These are phyloP conservation scores for Cyclocybe aegerita DNA, from an alignment of 768 basidiomycete genomes.

Conservation along the genomic window DNA sequence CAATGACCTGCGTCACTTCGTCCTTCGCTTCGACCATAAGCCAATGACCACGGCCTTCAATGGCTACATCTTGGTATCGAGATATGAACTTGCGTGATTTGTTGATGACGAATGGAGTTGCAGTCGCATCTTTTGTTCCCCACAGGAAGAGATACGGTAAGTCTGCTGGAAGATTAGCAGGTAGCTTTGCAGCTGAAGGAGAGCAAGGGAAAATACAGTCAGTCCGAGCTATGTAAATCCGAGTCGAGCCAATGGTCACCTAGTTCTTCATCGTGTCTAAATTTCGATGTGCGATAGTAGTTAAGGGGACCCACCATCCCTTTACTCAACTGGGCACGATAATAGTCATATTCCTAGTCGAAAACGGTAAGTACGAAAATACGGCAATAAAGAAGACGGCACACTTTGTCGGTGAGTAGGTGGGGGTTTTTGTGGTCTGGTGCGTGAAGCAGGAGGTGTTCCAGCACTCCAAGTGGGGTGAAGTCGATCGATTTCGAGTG, in stretches of 20 bases:
- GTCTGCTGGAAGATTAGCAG: constrained; percentile 39
- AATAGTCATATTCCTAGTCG: constrained; percentile 55
- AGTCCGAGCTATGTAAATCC: constrained; percentile 4
- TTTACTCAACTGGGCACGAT: constrained; percentile 42
- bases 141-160: constrained; percentile 63
- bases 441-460: constrained; percentile 20
- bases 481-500: constrained; percentile 13
- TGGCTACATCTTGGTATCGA: constrained; percentile 45
- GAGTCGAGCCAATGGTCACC: constrained; percentile 21
- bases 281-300: constrained; percentile 66
- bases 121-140: constrained; percentile 55
- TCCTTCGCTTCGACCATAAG: constrained; percentile 63
- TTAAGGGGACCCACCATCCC: constrained; percentile 74
- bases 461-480: constrained; percentile 23
- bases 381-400: background rate
- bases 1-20: constrained; percentile 47
- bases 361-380: constrained; percentile 2
- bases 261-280: constrained; percentile 67
- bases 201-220: background rate
- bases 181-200: constrained; percentile 40
- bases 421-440: constrained; percentile 12
- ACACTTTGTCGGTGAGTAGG: constrained; percentile 27
- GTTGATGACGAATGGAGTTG: constrained; percentile 37
- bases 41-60: constrained; percentile 69
- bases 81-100: constrained; percentile 51